These are phyloP conservation scores for Candida maesae DNA, from an alignment of 805 yeast genomes.

Conservation along the genomic window DNA sequence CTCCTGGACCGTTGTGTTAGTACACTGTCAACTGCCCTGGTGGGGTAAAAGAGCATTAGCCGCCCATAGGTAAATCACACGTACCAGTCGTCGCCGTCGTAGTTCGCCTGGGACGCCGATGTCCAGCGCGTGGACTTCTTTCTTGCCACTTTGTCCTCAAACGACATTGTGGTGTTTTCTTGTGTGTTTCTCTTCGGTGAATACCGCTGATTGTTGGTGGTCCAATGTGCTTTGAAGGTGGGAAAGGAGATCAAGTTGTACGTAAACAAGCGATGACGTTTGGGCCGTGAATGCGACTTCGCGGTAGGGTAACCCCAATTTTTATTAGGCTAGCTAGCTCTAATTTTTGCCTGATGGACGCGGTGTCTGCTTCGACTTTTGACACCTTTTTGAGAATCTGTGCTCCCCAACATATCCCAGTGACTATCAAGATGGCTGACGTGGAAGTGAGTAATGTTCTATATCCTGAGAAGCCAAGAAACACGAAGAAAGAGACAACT, in stretches of 20 bases:
- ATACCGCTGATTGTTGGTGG: too few species aligned
- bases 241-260: not conserved
- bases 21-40: not conserved
- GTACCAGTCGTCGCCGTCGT: conserved; percentile 41
- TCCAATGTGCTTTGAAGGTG: too few species aligned
- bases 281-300: not conserved
- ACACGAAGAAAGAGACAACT: too few species aligned
- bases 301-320: not conserved
- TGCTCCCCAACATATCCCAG: not conserved
- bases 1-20: conserved; percentile 11
- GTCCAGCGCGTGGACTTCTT: conserved; percentile 40
- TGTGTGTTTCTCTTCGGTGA: too few species aligned
- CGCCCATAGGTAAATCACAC: too few species aligned
- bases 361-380: not conserved
- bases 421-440: conserved; percentile 6
- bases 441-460: conserved; percentile 6
- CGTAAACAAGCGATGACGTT: conserved; percentile 1
- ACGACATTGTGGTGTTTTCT: conserved; percentile 6
- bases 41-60: not conserved
- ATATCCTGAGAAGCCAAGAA: not conserved
- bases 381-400: conserved; percentile 1
- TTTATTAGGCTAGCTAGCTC: not conserved
- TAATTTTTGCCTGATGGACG: not conserved
- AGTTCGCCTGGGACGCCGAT: conserved; percentile 36
- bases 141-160: conserved; percentile 30